Conservation (phyloP, 2,329 filamentous ascomycete genomes). For the Cercospora zeina region DNA sequence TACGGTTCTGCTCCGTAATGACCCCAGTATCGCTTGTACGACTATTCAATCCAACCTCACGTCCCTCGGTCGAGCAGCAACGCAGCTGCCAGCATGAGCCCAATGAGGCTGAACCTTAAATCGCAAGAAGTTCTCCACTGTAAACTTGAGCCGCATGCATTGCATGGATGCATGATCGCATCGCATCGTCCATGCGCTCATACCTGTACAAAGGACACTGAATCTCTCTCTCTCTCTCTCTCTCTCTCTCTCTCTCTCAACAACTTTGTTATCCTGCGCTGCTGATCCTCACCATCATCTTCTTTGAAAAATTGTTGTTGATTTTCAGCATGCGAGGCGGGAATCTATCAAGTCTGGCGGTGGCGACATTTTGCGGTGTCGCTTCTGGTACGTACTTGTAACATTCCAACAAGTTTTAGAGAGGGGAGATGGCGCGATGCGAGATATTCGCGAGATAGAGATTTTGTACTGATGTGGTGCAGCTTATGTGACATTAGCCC, state of each 20-base stretch:
- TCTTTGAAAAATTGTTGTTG: no score
- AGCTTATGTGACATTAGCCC: slow-evolving; percentile 38
- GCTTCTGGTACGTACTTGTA: slow-evolving; percentile 4
- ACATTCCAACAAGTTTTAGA: background rate
- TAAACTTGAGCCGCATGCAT: slow-evolving; percentile 1
- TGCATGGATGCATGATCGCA: background rate
- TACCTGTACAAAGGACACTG: no score
- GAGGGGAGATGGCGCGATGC: no score
- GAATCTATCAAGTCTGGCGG: slow-evolving; percentile 4
- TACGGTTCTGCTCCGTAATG: no score
- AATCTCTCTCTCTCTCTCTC: no score
- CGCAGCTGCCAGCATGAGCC: background rate
- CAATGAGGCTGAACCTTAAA: slow-evolving; percentile 5
- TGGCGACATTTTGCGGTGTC: slow-evolving; percentile 18
- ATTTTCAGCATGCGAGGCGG: slow-evolving; percentile 22
- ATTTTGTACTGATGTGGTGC: background rate
- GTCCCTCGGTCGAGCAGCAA: no score
- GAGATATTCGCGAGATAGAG: no score
- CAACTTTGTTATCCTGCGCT: no score
- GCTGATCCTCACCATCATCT: no score
- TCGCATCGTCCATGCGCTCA: background rate
- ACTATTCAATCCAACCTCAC: no score
- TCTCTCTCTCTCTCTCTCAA: no score
- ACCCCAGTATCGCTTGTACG: no score
- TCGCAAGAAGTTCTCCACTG: background rate